Conservation (phyloP, 2,329 filamentous ascomycete genomes). For the Alternaria sp. region DNA sequence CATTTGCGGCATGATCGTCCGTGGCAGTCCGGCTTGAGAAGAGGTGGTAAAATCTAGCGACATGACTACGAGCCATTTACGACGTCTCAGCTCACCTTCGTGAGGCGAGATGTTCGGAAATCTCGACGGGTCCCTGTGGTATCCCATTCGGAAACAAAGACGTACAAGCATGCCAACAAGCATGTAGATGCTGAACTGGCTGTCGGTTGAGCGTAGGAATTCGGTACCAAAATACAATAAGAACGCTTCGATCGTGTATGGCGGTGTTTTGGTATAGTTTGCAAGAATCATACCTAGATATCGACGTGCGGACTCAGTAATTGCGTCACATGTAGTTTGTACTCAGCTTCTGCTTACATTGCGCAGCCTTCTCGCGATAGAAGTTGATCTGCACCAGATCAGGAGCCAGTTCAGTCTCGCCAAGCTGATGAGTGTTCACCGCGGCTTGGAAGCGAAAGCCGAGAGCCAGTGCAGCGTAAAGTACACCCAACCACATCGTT, state of each 20-base stretch:
- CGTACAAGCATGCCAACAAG: conserved; percentile 40
- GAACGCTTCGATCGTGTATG: conserved; percentile 40
- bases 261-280: conserved; percentile 45
- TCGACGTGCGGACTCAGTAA: not conserved
- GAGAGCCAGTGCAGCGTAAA: conserved; percentile 51
- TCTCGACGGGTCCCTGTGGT: conserved; percentile 51
- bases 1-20: conserved; percentile 47
- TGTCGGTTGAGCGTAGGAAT: conserved; percentile 36
- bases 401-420: not conserved
- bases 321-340: not conserved
- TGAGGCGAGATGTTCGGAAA: conserved; percentile 56
- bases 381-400: conserved; percentile 32
- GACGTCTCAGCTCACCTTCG: conserved; percentile 65
- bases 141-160: conserved; percentile 50
- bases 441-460: conserved; percentile 34
- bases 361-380: conserved; percentile 41
- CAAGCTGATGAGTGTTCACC: conserved; percentile 12
- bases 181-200: conserved; percentile 39
- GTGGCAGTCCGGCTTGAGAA: conserved; percentile 48
- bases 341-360: conserved; percentile 15
- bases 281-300: conserved; percentile 30
- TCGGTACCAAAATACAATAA: conserved; percentile 41
- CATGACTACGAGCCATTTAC: conserved; percentile 63
- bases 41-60: conserved; percentile 50
- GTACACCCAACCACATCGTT: conserved; percentile 53